Evolutionary conservation across 768 basidiomycete species (phyloP), one percentile per base, ranked within the genome.

Genomic region (Boletus patriciae): DNA sequence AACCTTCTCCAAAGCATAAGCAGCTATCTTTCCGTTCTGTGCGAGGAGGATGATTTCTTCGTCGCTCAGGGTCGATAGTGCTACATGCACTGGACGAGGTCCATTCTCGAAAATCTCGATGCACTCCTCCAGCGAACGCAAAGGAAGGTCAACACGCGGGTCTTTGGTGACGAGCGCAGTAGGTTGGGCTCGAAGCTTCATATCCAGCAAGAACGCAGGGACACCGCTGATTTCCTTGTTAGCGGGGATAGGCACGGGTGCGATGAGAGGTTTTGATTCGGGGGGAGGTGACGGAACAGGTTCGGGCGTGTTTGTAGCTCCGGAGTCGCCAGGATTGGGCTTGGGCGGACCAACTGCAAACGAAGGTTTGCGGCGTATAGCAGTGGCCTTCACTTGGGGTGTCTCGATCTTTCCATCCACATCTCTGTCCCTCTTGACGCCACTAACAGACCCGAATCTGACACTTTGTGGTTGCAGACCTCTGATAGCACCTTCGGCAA

Each of bases 1-100:
- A 31, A 93, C 86, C 77, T 98, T 98, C 76, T 99, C 97, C 54
- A 98, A 74, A 27, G 92, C 91, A 72, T 99, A 98, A n/a, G 91
- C 82, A 1, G 91, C 88, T 54, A 98, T 88, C 83, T 96, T 97
- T 31, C 94, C 93, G 59, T 86, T 87, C 76, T 95, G 92, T 3
- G 87, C 82, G 44, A 99, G 78, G 54, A 94, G 52, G 52, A 98
- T 87, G 43, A 99, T 79, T 73, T 98, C 97, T 68, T 98, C 96
- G 63, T 99, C 93, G 50, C 83, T 90, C 66, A 99, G 74, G 61
- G 83, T 77, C 43, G 80, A 74, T 50, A 91, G 65, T 21, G 83
- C 77, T 11, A 73, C 76, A 23, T 82, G 80, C 9, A 84, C 76
- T 4, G 87, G 84, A 50, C 83, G 77, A 1, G 88, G 85, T 3